A percentile compares a stretch with the other conserved stretches of the same genome.
These are phyloP conservation scores for Salix exigua DNA, from an alignment of 345 rosid species.

Conservation along the genomic window DNA sequence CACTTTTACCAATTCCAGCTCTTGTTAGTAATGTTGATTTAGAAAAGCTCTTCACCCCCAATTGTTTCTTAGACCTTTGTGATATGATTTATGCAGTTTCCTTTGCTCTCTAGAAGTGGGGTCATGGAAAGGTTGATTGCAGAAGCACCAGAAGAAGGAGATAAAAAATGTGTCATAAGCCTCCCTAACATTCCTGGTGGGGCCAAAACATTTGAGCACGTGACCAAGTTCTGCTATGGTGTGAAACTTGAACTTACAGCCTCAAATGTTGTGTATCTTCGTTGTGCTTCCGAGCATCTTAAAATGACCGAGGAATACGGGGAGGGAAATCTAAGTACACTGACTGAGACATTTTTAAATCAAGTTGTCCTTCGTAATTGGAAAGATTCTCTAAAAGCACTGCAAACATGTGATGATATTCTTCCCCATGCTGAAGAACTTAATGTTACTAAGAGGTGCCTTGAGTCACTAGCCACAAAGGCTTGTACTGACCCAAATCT, in stretches of 20 bases:
- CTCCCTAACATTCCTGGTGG: conserved; percentile 77
- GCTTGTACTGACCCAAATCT: conserved; percentile 81
- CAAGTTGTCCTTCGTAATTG: conserved; percentile 81
- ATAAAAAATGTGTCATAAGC: conserved; percentile 57
- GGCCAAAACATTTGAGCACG: conserved; percentile 87
- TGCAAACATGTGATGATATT: conserved; percentile 76
- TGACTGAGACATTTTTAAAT: conserved; percentile 79
- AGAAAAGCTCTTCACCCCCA: not conserved
- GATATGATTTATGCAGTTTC: conserved; percentile 59
- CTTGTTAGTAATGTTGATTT: not conserved
- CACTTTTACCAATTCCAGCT: not conserved
- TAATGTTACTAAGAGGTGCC: conserved; percentile 68
- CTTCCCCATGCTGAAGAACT: conserved; percentile 65
- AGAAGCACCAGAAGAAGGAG: conserved; percentile 64
- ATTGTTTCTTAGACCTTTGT: conserved; percentile 13
- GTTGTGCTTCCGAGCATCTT: conserved; percentile 83
- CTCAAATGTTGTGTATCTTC: conserved; percentile 73
- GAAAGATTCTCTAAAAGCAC: conserved; percentile 84
- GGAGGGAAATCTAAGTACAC: conserved; percentile 72
- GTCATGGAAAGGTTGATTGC: conserved; percentile 84
- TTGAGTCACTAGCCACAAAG: conserved; percentile 69
- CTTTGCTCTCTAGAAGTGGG: conserved; percentile 92
- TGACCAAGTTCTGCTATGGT: conserved; percentile 97
- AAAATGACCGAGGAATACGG: conserved; percentile 95
- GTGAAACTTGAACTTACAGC: conserved; percentile 94